These are phyloP conservation scores for Cyathus striatus DNA, from an alignment of 768 basidiomycete genomes.

Conservation along the genomic window DNA sequence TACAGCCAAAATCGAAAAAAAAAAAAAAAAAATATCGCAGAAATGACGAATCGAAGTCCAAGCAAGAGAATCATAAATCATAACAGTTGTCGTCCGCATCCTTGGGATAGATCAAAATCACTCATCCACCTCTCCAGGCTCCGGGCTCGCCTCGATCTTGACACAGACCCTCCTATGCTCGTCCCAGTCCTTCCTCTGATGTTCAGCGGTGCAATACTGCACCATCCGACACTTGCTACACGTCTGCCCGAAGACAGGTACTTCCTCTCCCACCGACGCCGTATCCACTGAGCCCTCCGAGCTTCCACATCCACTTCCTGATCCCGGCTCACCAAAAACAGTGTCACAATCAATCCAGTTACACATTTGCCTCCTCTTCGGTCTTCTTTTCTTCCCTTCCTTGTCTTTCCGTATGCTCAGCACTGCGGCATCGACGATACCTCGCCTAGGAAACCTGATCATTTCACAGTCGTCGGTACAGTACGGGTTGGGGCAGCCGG, in stretches of 20 bases:
- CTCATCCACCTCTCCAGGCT: no score
- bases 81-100: no score
- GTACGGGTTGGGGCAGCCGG: conserved; percentile 73
- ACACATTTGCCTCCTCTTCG: conserved; percentile 64
- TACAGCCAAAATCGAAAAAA: no score
- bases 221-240: conserved; percentile 79
- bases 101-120: no score
- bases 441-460: conserved; percentile 70
- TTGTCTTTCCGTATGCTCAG: conserved; percentile 55
- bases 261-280: conserved; percentile 1
- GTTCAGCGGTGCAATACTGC: conserved; percentile 71
- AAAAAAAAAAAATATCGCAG: no score
- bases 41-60: no score
- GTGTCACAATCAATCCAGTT: conserved; percentile 78
- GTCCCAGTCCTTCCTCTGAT: conserved; percentile 74
- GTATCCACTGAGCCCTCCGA: conserved; percentile 12
- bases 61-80: no score
- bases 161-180: conserved; percentile 70
- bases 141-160: no score
- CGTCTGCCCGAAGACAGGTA: conserved; percentile 40
- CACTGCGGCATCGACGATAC: conserved; percentile 55
- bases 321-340: conserved; percentile 41
- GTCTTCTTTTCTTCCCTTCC: conserved; percentile 32
- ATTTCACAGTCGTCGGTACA: conserved; percentile 82
- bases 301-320: conserved; percentile 36